Evolutionary conservation across 176 grass and related monocot species (phyloP), one percentile per base, ranked within the genome.

Genomic region (Oryza meridionalis): DNA sequence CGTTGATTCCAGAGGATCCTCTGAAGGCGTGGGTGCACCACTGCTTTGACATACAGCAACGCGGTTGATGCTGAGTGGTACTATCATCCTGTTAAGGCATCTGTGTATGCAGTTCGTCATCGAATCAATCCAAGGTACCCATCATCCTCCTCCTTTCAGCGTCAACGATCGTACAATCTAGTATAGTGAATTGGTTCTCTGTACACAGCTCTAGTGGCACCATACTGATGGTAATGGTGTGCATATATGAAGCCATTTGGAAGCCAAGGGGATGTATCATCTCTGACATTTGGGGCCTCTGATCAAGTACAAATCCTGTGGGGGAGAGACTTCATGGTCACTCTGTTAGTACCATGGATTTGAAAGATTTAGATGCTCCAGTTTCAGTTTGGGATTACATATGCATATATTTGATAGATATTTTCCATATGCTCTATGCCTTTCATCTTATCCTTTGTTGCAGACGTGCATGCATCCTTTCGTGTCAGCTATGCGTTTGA

Each of bases 21-120:
- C 68, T 33, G 35, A 81, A 29, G 24, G 37, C 66, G 67, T 76
- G 62, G 62, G 67, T 70, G 59, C 61, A 70, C 47, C 64, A 26
- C 64, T 81, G 59, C 71, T 85, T 85, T 70, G 83, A 70, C 49
- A 25, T 77, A 77, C 74, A 85, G 10, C 74, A 85, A 70, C 47
- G 59, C 69, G 74, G 17, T 85, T 13, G 65, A 85, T 77, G 74
- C 83, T 29, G 24, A 70, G 74, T 64, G 74, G 40, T 10, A 75
- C 80, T 46, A 70, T 70, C 83, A 85, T 70, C 83, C 73, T 70
- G 78, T 73, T 25, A 9, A 47, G 37, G 26, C 77, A 67, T 82
- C 65, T 6, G 45, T 88, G 33, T 46, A 14, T 44, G 17, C 68
- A 67, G 65, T 83, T 79, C 47, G 35, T 88, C 67, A 67, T 7